Evolutionary conservation across 805 yeast species (phyloP).

Genomic region (Suhomyces sp.): DNA sequence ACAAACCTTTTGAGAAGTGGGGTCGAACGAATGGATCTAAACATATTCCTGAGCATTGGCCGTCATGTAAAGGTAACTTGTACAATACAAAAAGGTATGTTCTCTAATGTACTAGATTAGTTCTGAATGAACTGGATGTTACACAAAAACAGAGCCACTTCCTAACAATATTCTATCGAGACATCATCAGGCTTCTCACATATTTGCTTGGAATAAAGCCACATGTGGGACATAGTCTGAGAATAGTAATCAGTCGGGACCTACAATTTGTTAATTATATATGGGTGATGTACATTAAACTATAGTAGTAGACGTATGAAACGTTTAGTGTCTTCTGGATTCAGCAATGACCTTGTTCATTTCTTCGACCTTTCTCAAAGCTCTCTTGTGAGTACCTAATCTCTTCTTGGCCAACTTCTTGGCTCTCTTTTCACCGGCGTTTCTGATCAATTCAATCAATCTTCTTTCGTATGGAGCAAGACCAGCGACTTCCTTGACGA

Average conservation of each 20-base stretch:
- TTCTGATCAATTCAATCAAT: conserved; percentile 98
- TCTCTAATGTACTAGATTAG: neutral
- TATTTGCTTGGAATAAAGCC: neutral
- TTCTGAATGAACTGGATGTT: neutral
- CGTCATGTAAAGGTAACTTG: neutral
- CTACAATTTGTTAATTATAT: neutral
- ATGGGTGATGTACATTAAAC: conserved; percentile 13
- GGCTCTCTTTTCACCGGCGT: conserved; percentile 99
- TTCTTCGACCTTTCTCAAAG: conserved; percentile 99
- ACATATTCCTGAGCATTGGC: neutral
- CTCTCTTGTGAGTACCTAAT: conserved; percentile 99
- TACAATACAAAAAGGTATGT: neutral
- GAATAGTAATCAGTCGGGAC: neutral
- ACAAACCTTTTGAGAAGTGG: neutral
- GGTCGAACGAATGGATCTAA: neutral
- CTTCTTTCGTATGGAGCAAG: conserved; percentile 99
- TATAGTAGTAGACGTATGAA: conserved; percentile 7
- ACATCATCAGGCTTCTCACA: neutral
- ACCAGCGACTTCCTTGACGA: conserved; percentile 97
- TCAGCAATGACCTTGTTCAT: conserved; percentile 94
- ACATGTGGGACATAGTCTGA: too few species aligned
- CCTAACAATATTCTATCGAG: neutral
- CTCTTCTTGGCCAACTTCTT: conserved; percentile 99
- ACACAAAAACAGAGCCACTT: neutral
- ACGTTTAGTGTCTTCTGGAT: conserved; percentile 83